Evolutionary conservation across 2,329 filamentous ascomycete species (phyloP).

Genomic region (Colletotrichum trifolii): DNA sequence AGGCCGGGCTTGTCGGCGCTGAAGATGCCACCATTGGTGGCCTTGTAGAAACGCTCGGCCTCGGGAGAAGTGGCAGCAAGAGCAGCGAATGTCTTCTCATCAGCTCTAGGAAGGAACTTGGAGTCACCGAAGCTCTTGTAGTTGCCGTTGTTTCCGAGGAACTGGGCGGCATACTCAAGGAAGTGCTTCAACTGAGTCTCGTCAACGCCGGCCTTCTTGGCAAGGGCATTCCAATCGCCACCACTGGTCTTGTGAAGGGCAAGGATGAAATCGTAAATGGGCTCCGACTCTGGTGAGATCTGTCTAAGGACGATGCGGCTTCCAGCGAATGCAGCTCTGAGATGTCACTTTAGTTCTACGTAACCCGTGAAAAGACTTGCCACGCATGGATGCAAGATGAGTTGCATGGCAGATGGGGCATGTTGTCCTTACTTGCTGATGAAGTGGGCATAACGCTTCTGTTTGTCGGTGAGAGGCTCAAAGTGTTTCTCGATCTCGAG

Average conservation of each 20-base stretch:
- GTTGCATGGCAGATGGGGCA: conserved; percentile 1
- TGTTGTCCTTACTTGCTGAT: conserved; percentile 74
- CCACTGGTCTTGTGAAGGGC: conserved; percentile 72
- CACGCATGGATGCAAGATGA: neutral
- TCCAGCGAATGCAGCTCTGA: conserved; percentile 80
- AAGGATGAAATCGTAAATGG: conserved; percentile 84
- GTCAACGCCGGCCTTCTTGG: conserved; percentile 71
- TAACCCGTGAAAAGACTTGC: conserved; percentile 25
- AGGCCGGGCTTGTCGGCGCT: conserved; percentile 70
- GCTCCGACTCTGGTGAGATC: conserved; percentile 83
- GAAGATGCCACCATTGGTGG: conserved; percentile 79
- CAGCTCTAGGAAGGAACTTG: conserved; percentile 82
- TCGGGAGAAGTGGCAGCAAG: conserved; percentile 71
- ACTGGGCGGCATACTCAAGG: conserved; percentile 81
- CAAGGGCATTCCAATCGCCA: conserved; percentile 78
- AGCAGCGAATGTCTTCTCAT: conserved; percentile 71
- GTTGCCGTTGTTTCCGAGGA: conserved; percentile 84
- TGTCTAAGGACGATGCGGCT: conserved; percentile 83
- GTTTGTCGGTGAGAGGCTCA: conserved; percentile 76
- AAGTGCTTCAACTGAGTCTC: conserved; percentile 74
- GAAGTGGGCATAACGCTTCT: conserved; percentile 92
- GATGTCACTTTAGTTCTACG: conserved; percentile 27
- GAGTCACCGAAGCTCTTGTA: conserved; percentile 90
- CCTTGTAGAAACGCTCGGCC: conserved; percentile 72
- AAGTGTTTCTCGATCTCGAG: conserved; percentile 95